Conservation (phyloP, 352 stramenopile species). For the Globisporangium uncinulatum region DNA sequence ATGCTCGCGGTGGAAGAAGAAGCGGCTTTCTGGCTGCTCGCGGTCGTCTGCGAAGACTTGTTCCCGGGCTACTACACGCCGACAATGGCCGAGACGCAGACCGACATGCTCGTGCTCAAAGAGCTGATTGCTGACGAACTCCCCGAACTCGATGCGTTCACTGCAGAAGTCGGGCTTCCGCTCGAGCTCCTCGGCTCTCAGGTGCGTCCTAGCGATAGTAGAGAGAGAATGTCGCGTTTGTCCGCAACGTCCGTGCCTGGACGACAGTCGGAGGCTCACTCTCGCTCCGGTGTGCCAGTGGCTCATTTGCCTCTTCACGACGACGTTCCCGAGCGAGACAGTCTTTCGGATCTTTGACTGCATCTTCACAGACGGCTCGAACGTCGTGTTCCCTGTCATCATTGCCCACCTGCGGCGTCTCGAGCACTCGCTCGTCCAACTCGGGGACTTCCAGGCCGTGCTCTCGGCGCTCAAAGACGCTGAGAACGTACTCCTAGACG, state of each 20-base stretch:
- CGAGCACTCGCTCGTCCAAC: slow-evolving; percentile 35
- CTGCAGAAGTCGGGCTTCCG: slow-evolving; percentile 67
- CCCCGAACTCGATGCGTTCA: slow-evolving; percentile 67
- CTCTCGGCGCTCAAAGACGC: slow-evolving; percentile 68
- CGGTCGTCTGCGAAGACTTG: slow-evolving; percentile 87
- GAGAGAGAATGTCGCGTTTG: background rate
- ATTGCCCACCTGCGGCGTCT: slow-evolving; percentile 69
- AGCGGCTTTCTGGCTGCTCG: slow-evolving; percentile 83
- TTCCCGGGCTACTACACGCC: slow-evolving; percentile 87
- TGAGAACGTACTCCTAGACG: slow-evolving; percentile 59
- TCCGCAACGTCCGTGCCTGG: no score
- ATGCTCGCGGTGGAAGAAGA: slow-evolving; percentile 81
- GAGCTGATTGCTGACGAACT: slow-evolving; percentile 81
- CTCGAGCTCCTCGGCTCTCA: slow-evolving; percentile 83
- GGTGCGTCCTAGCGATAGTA: slow-evolving; percentile 11
- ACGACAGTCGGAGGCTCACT: background rate
- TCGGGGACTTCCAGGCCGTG: slow-evolving; percentile 67
- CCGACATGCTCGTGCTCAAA: slow-evolving; percentile 87
- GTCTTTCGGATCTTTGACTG: slow-evolving; percentile 86
- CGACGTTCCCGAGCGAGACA: slow-evolving; percentile 84
- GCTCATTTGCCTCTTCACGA: slow-evolving; percentile 89
- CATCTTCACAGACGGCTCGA: slow-evolving; percentile 76
- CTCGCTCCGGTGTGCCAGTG: slow-evolving; percentile 33
- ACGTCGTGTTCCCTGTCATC: slow-evolving; percentile 82
- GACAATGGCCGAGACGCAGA: slow-evolving; percentile 86